Evolutionary conservation across 2,329 filamentous ascomycete genomes (phyloP), one percentile per base, ranked within the genome.

Genomic region (Colletotrichum filicis): DNA sequence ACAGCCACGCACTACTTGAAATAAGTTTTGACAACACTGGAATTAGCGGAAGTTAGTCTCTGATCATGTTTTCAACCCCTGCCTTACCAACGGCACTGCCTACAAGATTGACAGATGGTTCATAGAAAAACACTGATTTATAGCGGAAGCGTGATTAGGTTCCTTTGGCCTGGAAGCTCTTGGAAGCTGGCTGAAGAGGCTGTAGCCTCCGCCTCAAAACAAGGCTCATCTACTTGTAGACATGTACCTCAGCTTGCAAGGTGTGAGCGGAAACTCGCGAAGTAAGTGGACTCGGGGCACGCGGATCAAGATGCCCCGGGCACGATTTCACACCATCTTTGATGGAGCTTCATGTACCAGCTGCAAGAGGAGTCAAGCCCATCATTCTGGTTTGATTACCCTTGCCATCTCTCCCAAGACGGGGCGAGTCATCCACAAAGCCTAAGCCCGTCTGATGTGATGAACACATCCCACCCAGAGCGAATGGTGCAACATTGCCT

Each of bases 381-480:
- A 49, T 7, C 14, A 42, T 42, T 19, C 37, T 42, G 37, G 37
- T 42, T 42, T 42, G 37, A 42, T 19, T 6, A 19, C 6, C 37
- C 37, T 42, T 42, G 42, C 42, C 8, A 16, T 14, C 8, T 52
- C 6, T 60, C 28, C n/a, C 46, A n/a, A 32, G 66, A 53, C 61
- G 8, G 22, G 58, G 49, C 66, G 66, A 68, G 66, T 68, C 66
- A 68, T 68, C 66, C 19, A 26, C 26, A 49, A 68, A 68, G 66
- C 30, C 32, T 64, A 68, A 46, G 24, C 12, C 24, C 58, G 32
- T 49, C 28, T 37, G 19, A 52, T 32, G 42, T 49, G 42, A 49
- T 49, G 42, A 49, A 49, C 42, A 49, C 42, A n/a, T 49, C 42
- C 42, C 16, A 55, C 11, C 35, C 30, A 26, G 28, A 16, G n/a